Conservation (phyloP, 2,329 filamentous ascomycete genomes). For the Monosporascus sp. region DNA sequence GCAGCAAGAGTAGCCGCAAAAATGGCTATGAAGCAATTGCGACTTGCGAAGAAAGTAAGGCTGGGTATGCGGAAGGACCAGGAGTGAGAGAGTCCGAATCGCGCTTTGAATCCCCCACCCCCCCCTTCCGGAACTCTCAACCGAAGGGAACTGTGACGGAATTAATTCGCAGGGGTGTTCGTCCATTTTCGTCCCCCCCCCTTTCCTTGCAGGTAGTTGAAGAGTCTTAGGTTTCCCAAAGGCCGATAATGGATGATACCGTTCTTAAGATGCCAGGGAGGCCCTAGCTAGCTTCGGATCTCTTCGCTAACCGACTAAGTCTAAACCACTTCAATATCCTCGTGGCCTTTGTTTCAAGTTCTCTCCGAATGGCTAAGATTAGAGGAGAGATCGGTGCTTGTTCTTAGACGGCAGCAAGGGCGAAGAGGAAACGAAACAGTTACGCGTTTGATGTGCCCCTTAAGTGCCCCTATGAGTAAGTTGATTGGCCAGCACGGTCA, state of each 20-base stretch:
- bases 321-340: background rate
- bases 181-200: background rate
- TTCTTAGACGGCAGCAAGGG: background rate
- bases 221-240: background rate
- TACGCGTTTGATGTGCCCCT: constrained; percentile 21
- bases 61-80: background rate
- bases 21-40: too few species aligned
- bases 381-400: background rate
- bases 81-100: background rate
- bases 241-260: background rate
- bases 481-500: constrained; percentile 8
- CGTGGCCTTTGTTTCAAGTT: background rate
- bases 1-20: constrained; percentile 1
- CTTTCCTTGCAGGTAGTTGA: background rate
- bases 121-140: background rate
- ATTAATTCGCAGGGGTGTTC: background rate
- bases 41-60: background rate
- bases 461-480: constrained; percentile 5
- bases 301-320: background rate
- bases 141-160: too few species aligned
- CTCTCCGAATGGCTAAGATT: background rate
- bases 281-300: background rate
- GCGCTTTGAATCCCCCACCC: background rate
- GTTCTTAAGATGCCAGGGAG: background rate
- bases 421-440: constrained; percentile 22